Percentiles rank a stretch among this genome's conserved stretches.
Conservation (phyloP, 805 yeast species). For the Wickerhamomyces xylosicus region DNA sequence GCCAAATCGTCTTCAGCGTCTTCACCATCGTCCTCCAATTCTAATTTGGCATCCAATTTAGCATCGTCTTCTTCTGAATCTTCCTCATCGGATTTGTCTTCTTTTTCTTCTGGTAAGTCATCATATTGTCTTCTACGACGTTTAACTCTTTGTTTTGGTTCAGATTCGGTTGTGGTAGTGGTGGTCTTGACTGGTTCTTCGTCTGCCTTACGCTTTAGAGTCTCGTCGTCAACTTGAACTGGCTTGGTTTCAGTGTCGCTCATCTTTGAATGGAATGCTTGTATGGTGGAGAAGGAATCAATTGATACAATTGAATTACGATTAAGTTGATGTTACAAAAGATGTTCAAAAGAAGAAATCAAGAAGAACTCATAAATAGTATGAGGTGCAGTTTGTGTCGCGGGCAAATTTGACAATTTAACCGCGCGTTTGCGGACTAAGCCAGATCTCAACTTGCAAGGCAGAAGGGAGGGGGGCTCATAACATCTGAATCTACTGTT, state of each 20-base stretch:
- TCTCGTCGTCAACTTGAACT: neutral
- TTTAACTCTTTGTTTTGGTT: constrained; percentile 33
- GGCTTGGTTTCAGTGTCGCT: neutral
- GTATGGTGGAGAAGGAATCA: too few relatives aligned
- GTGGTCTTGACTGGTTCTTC: neutral
- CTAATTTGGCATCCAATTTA: constrained; percentile 30
- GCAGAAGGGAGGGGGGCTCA: too few relatives aligned
- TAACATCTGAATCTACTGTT: too few relatives aligned
- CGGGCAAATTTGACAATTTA: too few relatives aligned
- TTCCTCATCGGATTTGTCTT: constrained; percentile 35
- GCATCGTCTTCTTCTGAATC: constrained; percentile 37
- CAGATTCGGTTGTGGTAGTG: constrained; percentile 2
- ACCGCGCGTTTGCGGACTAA: too few relatives aligned
- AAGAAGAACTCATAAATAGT: too few relatives aligned
- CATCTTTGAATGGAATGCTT: neutral
- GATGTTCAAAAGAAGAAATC: too few relatives aligned
- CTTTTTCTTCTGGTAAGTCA: constrained; percentile 47
- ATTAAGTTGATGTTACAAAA: too few relatives aligned
- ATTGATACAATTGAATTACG: too few relatives aligned
- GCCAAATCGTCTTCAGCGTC: constrained; percentile 53
- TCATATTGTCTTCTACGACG: constrained; percentile 52
- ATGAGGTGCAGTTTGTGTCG: too few relatives aligned
- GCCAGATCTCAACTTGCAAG: too few relatives aligned
- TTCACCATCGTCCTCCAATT: constrained; percentile 44
- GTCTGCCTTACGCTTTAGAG: neutral